These are phyloP conservation scores for Pulveroboletus sp. DNA, from an alignment of 768 basidiomycete genomes.

Conservation along the genomic window DNA sequence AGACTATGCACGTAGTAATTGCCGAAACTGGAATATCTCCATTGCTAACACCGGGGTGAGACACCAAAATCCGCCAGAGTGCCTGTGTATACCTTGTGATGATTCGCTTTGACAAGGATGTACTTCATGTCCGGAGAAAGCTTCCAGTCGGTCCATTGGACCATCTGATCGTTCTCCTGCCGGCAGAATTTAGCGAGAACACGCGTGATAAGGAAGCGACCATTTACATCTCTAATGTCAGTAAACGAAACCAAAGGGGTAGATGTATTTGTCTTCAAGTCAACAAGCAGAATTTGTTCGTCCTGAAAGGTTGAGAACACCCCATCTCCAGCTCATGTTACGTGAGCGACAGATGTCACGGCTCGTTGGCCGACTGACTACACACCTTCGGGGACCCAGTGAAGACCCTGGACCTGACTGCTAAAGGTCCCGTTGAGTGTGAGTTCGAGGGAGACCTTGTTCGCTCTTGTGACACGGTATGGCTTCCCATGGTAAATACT, in stretches of 20 bases:
- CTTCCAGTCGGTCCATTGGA: conserved; percentile 62
- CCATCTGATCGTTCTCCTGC: conserved; percentile 51
- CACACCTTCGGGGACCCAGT: conserved; percentile 93
- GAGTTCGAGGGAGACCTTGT: conserved; percentile 81
- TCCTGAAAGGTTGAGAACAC: conserved; percentile 68
- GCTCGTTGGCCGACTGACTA: neutral
- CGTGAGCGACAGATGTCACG: conserved; percentile 2
- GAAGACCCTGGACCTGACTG: conserved; percentile 42
- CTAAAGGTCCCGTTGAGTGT: conserved; percentile 89
- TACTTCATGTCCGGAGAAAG: conserved; percentile 90
- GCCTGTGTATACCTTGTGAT: conserved; percentile 52
- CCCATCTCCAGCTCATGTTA: conserved; percentile 78
- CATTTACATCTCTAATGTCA: conserved; percentile 63
- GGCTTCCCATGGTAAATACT: conserved; percentile 56
- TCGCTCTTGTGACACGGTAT: conserved; percentile 48
- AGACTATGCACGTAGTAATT: conserved; percentile 93
- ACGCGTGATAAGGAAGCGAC: neutral
- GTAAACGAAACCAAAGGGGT: conserved; percentile 49
- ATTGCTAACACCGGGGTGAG: conserved; percentile 57
- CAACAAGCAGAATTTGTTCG: conserved; percentile 71
- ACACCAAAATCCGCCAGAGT: neutral
- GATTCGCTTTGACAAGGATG: conserved; percentile 74
- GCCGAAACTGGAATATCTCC: conserved; percentile 86
- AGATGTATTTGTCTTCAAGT: conserved; percentile 72
- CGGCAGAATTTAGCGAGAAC: conserved; percentile 1